Conservation (phyloP, 371 early-diverging fungal species). For the Mortierella sp. region DNA sequence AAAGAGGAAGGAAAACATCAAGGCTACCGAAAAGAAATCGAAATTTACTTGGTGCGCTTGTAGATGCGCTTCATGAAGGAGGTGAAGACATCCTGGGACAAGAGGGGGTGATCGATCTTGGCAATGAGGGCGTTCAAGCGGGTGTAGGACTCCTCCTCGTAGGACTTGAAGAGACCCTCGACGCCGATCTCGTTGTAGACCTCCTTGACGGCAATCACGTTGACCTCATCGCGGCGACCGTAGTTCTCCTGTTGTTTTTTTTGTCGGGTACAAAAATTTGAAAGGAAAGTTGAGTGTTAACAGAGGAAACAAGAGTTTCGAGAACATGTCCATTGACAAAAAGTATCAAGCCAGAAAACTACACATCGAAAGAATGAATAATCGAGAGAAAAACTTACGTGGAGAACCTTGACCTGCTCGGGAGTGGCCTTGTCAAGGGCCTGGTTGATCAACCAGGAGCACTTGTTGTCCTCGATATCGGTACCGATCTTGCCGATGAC, state of each 20-base stretch:
- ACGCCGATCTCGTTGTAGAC: conserved; percentile 86
- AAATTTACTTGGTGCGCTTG: conserved; percentile 86
- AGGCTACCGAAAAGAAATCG: neutral
- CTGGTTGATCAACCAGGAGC: conserved; percentile 97
- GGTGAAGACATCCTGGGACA: conserved; percentile 88
- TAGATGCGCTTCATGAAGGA: conserved; percentile 95
- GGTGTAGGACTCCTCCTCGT: conserved; percentile 88
- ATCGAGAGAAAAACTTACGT: conserved; percentile 61
- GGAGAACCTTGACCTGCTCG: conserved; percentile 90
- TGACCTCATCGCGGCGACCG: conserved; percentile 84
- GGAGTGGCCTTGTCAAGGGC: conserved; percentile 82
- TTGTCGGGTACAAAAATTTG: neutral
- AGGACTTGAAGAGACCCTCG: conserved; percentile 81
- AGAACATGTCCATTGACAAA: neutral
- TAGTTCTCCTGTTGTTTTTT: conserved; percentile 77
- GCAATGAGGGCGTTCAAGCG: conserved; percentile 81
- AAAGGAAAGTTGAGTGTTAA: neutral
- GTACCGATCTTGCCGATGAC: conserved; percentile 98
- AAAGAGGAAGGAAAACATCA: neutral
- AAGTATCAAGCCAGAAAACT: conserved; percentile 4
- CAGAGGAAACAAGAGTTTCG: neutral
- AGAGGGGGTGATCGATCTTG: conserved; percentile 76
- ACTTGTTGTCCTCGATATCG: conserved; percentile 99
- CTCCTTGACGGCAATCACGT: conserved; percentile 86
- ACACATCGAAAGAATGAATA: neutral